Evolutionary conservation across 345 rosid species (phyloP), one percentile per base, ranked within the genome.

Genomic region (Moricandia moricandioides): DNA sequence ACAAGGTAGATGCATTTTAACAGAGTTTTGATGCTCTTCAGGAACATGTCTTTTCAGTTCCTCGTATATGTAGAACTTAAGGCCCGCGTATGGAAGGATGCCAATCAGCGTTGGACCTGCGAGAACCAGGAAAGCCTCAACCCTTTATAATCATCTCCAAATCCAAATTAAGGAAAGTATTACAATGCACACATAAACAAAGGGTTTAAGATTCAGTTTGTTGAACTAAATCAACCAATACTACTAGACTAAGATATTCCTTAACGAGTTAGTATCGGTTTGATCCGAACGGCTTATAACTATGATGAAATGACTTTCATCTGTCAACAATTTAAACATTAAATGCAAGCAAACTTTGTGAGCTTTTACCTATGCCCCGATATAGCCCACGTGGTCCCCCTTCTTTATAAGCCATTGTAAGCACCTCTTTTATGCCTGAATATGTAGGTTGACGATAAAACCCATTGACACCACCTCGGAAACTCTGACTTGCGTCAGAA

Each of bases 71-170:
- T 90, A 95, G 87, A 95, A 95, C 84, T 95, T 95, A 61, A 95
- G 83, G 45, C 97, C 97, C 52, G 97, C 97, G 67, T 92, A 95
- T 11, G 99, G 99, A 49, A 95, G 97, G 60, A 95, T 92, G 14
- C 97, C 99, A 3, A 78, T 81, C 70, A 95, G 85, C 10, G 99
- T 92, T 59, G 99, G 97, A 78, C 99, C 99, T 94, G 87, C 56
- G 8, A 62, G 43, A 64, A 54, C 39, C 37, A 76, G 49, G 78
- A 80, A 71, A 70, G 4, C 71, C 65, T 31, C 58, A 72, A 58
- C 10, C 49, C 2, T 78, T 56, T 65, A 13, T 16, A 10, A 74
- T 30, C 68, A 51, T 49, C 51, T 34, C 45, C 55, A 77, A 62
- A 60, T 54, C 54, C 69, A 76, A 27, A 13, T 33, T 18, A 82